phyloP scores from a whole-genome alignment of 2,329 filamentous ascomycete genomes.

The Monosporascus sp. region DNA sequence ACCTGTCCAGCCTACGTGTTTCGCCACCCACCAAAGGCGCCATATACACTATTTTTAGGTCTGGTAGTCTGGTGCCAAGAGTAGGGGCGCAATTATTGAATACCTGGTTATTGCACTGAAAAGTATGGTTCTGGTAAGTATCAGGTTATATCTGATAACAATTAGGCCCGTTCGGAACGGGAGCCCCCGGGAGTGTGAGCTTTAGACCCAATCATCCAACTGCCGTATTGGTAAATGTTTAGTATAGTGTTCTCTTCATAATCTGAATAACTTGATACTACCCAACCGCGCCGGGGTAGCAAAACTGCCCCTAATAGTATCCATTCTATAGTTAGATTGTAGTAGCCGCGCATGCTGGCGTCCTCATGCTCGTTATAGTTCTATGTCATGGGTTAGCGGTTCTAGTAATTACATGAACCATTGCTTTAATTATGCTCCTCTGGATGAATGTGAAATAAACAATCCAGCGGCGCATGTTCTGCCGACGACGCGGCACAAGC shows the following conservation, averaged over 20 bases:
- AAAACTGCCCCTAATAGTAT: constrained; percentile 1
- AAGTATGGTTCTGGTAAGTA: too few species aligned
- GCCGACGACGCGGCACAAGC: constrained; percentile 17
- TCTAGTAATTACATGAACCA: too few species aligned
- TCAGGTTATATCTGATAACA: constrained; percentile 1
- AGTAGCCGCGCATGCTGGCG: neutral
- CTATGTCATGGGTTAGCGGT: constrained; percentile 9
- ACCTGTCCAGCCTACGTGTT: too few species aligned
- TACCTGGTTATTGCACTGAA: too few species aligned
- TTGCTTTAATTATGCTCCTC: constrained; percentile 15
- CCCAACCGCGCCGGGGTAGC: constrained; percentile 3
- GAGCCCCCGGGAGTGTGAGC: constrained; percentile 9
- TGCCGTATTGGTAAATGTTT: constrained; percentile 12
- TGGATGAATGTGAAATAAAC: constrained; percentile 21
- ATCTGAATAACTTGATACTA: constrained; percentile 7
- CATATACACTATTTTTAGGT: too few species aligned
- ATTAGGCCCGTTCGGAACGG: constrained; percentile 14
- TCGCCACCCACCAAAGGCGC: too few species aligned
- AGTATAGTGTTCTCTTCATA: constrained; percentile 2
- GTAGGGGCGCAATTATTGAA: too few species aligned
- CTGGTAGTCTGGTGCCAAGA: too few species aligned
- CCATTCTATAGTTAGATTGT: neutral
- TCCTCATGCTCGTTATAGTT: constrained; percentile 5
- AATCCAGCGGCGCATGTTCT: constrained; percentile 11
- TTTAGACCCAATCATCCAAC: constrained; percentile 20